Evolutionary conservation across 345 rosid genomes (phyloP), one percentile per base, ranked within the genome.

Genomic region (Dipteronia dyeriana): DNA sequence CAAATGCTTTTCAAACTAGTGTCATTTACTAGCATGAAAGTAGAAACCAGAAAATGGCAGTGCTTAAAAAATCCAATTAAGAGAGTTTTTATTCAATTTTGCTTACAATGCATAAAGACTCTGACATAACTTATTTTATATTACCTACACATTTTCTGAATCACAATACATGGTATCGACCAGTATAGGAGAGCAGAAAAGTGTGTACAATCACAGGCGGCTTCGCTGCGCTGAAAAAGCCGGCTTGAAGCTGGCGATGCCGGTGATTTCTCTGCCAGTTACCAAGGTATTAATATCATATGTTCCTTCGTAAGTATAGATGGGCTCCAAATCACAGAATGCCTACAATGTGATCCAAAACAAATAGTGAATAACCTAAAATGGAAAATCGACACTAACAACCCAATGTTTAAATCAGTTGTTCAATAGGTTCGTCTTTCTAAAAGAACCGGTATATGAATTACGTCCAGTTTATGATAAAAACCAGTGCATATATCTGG

Each of bases 281-380:
- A 95, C 88, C 87, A 95, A 86, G 82, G 78, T 90, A 91, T 94
- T 96, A 76, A 96, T 94, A 59, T 96, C 98, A 17, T 92, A 90
- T 2, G 99, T 95, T 79, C 99, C 99, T 87, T 93, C 99, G 54
- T 87, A 94, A 11, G 98, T 94, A 83, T 92, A 90, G 54, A 96
- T 94, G 14, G 99, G 99, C 75, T 96, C 99, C 86, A 96, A 82
- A 86, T 94, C 99, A 70, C 99, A 94, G 80, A 96, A 92, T 70
- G 99, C 99, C 98, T 91, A 94, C 88, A 84, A 49, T 23, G 53
- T 49, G 9, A 74, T 34, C 51, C 63, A 25, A 57, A 23, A 47
- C 0, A 1, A 25, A 47, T 10, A 68, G 7, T 20, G 17, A 47
- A n/a, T 54, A 16, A 5, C 38, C 10, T 2, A 11, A 53, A 8